Percentiles rank a stretch among this genome's conserved stretches.
Evolutionary conservation across 116 monocot genomes (phyloP).

Genomic region (Iris pallida): DNA sequence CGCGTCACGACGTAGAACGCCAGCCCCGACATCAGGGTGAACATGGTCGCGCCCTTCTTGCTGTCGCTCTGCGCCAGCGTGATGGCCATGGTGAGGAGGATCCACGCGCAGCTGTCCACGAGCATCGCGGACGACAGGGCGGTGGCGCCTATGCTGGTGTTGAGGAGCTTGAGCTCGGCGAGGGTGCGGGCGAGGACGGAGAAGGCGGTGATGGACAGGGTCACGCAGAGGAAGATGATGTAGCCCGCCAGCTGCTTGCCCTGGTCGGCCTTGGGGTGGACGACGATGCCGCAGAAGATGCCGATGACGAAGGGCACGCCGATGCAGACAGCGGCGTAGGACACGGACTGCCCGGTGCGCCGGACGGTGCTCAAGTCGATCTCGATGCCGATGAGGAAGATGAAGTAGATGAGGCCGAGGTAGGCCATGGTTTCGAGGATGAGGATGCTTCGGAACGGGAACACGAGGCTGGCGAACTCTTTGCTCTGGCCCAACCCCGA

Average conservation of each 20-base stretch:
- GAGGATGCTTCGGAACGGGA: constrained; percentile 22
- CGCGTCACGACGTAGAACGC: constrained; percentile 2
- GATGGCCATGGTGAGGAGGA: constrained; percentile 9
- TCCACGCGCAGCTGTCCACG: constrained; percentile 15
- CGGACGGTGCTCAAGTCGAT: constrained; percentile 11
- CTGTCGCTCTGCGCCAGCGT: constrained; percentile 4
- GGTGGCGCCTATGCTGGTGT: constrained; percentile 13
- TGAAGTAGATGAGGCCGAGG: constrained; percentile 33
- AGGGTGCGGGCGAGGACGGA: constrained; percentile 22
- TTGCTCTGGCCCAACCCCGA: constrained; percentile 13
- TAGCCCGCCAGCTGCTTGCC: constrained; percentile 8
- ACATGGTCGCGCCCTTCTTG: not conserved
- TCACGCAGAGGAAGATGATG: constrained; percentile 22
- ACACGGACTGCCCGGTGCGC: not conserved
- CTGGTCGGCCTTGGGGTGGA: not conserved
- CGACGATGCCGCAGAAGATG: not conserved
- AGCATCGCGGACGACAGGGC: constrained; percentile 14
- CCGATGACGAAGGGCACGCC: constrained; percentile 25
- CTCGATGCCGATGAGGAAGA: constrained; percentile 28
- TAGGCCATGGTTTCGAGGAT: constrained; percentile 27
- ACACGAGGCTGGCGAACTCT: constrained; percentile 2
- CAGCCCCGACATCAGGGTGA: constrained; percentile 5
- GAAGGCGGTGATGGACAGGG: constrained; percentile 27
- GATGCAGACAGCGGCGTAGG: constrained; percentile 12
- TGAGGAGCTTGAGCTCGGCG: constrained; percentile 29